Conservation (phyloP, 2,329 filamentous ascomycete species). For the Ilyonectria mors-panacis region DNA sequence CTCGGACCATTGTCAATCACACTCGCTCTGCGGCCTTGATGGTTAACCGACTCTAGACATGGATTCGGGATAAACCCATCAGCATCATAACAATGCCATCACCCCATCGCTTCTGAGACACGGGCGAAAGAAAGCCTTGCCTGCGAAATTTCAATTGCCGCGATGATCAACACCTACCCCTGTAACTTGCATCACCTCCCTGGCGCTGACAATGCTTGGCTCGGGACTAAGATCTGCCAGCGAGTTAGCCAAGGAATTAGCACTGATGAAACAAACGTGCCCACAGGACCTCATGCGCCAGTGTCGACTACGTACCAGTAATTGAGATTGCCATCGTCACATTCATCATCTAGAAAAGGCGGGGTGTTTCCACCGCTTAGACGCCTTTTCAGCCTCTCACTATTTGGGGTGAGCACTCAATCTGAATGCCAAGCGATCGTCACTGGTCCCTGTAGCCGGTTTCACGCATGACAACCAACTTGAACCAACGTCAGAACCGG, state of each 20-base stretch:
- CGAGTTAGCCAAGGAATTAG: slow-evolving; percentile 27
- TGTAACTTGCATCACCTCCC: slow-evolving; percentile 8
- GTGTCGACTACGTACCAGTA: neutral
- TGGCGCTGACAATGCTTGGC: slow-evolving; percentile 26
- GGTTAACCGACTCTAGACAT: neutral
- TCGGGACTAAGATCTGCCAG: slow-evolving; percentile 35
- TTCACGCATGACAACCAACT: slow-evolving; percentile 11
- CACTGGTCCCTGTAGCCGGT: slow-evolving; percentile 6
- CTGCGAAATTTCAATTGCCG: slow-evolving; percentile 50
- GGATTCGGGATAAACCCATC: slow-evolving; percentile 5
- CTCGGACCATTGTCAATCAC: slow-evolving; percentile 7
- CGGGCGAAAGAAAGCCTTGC: slow-evolving; percentile 19
- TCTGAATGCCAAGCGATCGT: slow-evolving; percentile 20
- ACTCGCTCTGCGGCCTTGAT: neutral
- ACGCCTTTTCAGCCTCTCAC: neutral
- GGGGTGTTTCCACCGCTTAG: neutral
- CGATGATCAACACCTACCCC: slow-evolving; percentile 38
- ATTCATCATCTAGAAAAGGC: neutral
- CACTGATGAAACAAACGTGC: slow-evolving; percentile 37
- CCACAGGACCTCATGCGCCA: neutral
- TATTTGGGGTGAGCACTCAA: slow-evolving; percentile 19
- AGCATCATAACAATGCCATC: neutral
- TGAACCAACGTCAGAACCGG: neutral
- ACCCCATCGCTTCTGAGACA: slow-evolving; percentile 24
- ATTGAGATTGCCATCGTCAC: neutral